Base-by-base conservation (phyloP, 345 rosid genomes). In the Lagerstroemia speciosa region DNA sequence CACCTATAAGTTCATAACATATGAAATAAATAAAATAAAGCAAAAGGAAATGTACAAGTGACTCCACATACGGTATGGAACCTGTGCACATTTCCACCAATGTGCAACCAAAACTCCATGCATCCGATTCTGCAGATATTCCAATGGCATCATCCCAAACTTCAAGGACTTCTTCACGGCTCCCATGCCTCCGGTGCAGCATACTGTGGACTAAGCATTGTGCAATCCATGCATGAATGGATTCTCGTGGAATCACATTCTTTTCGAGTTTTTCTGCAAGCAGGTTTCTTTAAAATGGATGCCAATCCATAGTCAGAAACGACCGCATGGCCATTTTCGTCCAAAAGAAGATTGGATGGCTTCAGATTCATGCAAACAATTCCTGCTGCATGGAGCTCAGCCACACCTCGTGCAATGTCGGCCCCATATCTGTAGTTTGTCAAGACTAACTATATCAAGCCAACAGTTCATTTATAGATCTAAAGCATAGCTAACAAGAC, bases 71-170 rank as follows among this genome's bases (percentile, higher is more conserved):
- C 98, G 97, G 99, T 38, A 80, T 84, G 78, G 91, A 89, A 69
- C 97, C 99, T 55, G 99, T 94, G 88, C 99, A 94, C 97, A 94
- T 94, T 79, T 94, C 97, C 73, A 94, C 96, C 82, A 94, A 81
- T 48, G 99, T 89, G 77, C 99, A 94, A 72, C 97, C 97, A 80
- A 94, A 94, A 82, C 97, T 91, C 99, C 97, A 94, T 58, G 99
- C 96, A 85, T 94, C 99, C 32, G 99, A 91, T 73, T 91, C 96
- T 38, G 82, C 80, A 57, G 95, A 91, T 78, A 91, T 87, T 69
- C 92, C 97, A 38, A 85, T 83, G 65, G 89, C 91, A 77, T 89
- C 99, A 76, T 89, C 97, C 96, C 97, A 91, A 94, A 93, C 46
- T 89, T 83, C 78, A 89, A 69, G 1, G 95, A 79, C 80, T 93